phyloP scores from a whole-genome alignment of 2,329 filamentous ascomycete species.

The Anthostomella pinea region DNA sequence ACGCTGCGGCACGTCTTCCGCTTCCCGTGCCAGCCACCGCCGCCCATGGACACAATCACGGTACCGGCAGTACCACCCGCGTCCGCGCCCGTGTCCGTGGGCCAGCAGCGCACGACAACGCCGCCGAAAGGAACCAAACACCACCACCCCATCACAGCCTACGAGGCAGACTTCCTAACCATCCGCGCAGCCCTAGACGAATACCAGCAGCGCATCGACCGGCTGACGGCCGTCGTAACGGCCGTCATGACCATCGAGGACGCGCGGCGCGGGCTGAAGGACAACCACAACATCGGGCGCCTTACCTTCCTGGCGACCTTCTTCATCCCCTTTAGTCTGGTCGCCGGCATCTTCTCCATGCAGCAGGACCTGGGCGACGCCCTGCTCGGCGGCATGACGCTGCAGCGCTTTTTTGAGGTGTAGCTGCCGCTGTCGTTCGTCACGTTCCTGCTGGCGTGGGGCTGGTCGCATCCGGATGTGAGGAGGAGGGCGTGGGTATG shows the following conservation, averaged over 20 bases:
- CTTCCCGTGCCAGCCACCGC: slow-evolving; percentile 8
- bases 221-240: slow-evolving; percentile 30
- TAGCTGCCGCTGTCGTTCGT: slow-evolving; percentile 23
- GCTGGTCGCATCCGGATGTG: too few relatives aligned
- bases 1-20: slow-evolving; percentile 13
- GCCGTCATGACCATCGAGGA: slow-evolving; percentile 32
- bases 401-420: slow-evolving; percentile 21
- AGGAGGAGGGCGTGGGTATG: too few relatives aligned
- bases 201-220: slow-evolving; percentile 32
- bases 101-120: too few relatives aligned
- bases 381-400: slow-evolving; percentile 14
- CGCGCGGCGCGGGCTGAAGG: slow-evolving; percentile 26
- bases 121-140: too few relatives aligned
- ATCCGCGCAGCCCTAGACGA: slow-evolving; percentile 28
- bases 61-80: too few relatives aligned
- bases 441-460: too few relatives aligned
- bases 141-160: slow-evolving; percentile 12
- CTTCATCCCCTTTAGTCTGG: slow-evolving; percentile 32
- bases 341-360: slow-evolving; percentile 32
- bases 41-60: not conserved
- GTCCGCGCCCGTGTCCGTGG: too few relatives aligned
- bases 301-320: slow-evolving; percentile 34
- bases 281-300: slow-evolving; percentile 32
- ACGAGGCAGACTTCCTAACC: slow-evolving; percentile 24
- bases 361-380: slow-evolving; percentile 17